phyloP scores from a whole-genome alignment of 805 yeast species.

The Kazachstania africana region DNA sequence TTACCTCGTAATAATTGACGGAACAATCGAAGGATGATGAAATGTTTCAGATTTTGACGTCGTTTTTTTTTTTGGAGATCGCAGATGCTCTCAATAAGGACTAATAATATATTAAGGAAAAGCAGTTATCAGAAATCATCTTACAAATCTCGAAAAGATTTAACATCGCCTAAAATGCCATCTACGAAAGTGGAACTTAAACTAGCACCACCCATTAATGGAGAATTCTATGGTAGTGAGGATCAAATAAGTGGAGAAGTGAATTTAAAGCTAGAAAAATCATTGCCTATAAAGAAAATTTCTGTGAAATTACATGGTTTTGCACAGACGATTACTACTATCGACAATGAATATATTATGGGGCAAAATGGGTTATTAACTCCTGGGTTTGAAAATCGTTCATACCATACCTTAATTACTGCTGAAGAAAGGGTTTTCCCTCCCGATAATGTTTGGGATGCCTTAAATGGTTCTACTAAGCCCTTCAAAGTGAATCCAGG shows the following conservation, averaged over 20 bases:
- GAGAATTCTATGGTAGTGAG: slow-evolving; percentile 19
- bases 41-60: too few relatives aligned
- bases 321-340: slow-evolving; percentile 18
- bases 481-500: slow-evolving; percentile 23
- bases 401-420: slow-evolving; percentile 16
- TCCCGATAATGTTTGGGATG: slow-evolving; percentile 24
- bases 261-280: slow-evolving; percentile 13
- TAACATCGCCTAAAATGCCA: too few relatives aligned
- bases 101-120: too few relatives aligned
- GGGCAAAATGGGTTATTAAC: slow-evolving; percentile 16
- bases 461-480: slow-evolving; percentile 18
- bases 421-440: slow-evolving; percentile 20
- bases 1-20: not conserved
- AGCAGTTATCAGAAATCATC: too few relatives aligned
- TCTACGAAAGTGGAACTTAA: slow-evolving; percentile 8
- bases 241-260: slow-evolving; percentile 21
- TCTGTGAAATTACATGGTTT: slow-evolving; percentile 44
- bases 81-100: too few relatives aligned
- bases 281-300: slow-evolving; percentile 20
- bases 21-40: too few relatives aligned
- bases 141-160: too few relatives aligned
- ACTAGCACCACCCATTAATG: slow-evolving; percentile 20
- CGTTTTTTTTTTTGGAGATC: too few relatives aligned
- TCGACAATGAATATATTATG: slow-evolving; percentile 13
- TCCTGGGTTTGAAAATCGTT: slow-evolving; percentile 19